Evolutionary conservation across 164 flowering plant species (phyloP).

Genomic region (Kingdonia uniflora): DNA sequence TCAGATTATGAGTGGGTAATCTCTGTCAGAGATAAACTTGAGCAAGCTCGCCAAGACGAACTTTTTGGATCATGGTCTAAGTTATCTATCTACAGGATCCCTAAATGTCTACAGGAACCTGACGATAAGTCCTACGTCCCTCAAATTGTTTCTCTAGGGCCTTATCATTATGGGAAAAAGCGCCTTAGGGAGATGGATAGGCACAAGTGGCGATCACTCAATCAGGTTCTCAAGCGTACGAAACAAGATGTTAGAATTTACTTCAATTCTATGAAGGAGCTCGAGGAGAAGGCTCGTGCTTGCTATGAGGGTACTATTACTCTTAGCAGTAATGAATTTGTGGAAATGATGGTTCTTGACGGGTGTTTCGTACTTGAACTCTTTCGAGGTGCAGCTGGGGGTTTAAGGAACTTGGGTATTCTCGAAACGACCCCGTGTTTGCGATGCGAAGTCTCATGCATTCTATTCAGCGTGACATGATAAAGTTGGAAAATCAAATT

Average conservation of each 20-base stretch:
- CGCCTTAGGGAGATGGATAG: conserved; percentile 50
- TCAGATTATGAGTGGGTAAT: conserved; percentile 55
- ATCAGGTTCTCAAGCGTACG: conserved; percentile 35
- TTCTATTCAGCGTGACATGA: conserved; percentile 61
- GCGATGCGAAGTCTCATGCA: conserved; percentile 67
- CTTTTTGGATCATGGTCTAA: conserved; percentile 41
- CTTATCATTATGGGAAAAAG: conserved; percentile 47
- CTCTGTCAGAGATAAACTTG: conserved; percentile 53
- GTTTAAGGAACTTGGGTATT: conserved; percentile 45
- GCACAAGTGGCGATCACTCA: conserved; percentile 52
- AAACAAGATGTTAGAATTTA: conserved; percentile 29
- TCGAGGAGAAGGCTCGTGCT: conserved; percentile 47
- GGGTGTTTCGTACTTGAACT: conserved; percentile 57
- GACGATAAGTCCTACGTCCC: conserved; percentile 56
- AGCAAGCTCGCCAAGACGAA: conserved; percentile 52
- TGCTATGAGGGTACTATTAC: conserved; percentile 47
- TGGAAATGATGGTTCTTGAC: conserved; percentile 62
- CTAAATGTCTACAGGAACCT: conserved; percentile 31
- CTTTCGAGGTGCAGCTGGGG: no score
- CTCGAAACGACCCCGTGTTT: conserved; percentile 56
- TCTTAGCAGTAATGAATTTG: conserved; percentile 40
- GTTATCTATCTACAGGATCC: conserved; percentile 43
- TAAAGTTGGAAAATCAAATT: conserved; percentile 69
- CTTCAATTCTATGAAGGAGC: conserved; percentile 33
- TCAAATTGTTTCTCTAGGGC: conserved; percentile 59